Conservation (phyloP, 257 asterid genomes). For the Salvia hispanica region DNA sequence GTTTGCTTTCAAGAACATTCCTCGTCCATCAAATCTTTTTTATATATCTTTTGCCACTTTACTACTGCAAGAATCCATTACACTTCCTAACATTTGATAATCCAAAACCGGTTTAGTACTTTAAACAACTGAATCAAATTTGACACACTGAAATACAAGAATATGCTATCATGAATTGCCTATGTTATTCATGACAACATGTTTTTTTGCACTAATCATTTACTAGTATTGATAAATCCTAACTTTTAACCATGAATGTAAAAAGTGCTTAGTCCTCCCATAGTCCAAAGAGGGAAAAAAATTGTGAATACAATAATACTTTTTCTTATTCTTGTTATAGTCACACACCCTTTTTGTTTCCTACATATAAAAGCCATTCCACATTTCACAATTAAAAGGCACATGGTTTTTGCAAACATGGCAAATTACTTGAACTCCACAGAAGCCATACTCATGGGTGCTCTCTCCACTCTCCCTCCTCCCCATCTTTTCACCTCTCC, state of each 20-base stretch:
- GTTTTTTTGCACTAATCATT: neutral
- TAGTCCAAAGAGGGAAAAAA: too few species aligned
- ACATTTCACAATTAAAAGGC: conserved; percentile 14
- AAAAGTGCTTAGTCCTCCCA: too few species aligned
- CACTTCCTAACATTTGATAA: neutral
- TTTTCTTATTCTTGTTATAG: conserved; percentile 1
- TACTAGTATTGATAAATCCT: neutral
- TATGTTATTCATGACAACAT: too few species aligned
- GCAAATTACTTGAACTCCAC: conserved; percentile 40
- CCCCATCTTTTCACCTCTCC: conserved; percentile 56
- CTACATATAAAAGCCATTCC: conserved; percentile 16
- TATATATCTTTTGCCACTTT: conserved; percentile 20
- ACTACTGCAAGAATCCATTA: neutral
- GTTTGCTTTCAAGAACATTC: conserved; percentile 46
- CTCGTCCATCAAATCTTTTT: conserved; percentile 21
- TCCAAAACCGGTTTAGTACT: neutral
- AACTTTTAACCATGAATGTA: too few species aligned
- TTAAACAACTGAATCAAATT: neutral
- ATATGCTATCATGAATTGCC: too few species aligned
- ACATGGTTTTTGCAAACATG: conserved; percentile 42
- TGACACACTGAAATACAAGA: neutral
- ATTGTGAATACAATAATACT: too few species aligned
- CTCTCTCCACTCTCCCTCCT: conserved; percentile 66
- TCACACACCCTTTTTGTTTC: conserved; percentile 18
- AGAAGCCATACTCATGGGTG: conserved; percentile 58